Base-by-base conservation (phyloP, 495 filamentous ascomycete genomes). In the Penicillium crystallinum region DNA sequence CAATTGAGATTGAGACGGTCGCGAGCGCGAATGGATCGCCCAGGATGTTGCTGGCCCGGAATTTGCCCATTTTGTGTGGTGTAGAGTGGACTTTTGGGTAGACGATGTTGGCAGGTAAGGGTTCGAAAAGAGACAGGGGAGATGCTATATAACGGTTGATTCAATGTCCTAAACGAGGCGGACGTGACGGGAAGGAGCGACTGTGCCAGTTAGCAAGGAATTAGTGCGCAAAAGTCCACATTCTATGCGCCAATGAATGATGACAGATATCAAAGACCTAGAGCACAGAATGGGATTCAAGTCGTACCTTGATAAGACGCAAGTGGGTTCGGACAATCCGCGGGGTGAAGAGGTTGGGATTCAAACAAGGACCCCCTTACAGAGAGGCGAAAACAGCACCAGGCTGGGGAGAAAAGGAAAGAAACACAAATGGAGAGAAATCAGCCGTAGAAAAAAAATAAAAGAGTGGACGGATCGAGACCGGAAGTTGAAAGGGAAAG, bases 21-120 rank as follows among this genome's bases (percentile, higher is more conserved):
- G 91, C 90, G 35, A 97, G 81, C 44, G 93, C 91, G 73, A 99
- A 97, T 2, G 95, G 95, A 73, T 97, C 92, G 59, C 93, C 93
- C 42, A 97, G 75, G 47, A 97, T 89, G 69, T 96, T 91, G 61
- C 88, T 90, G 66, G 90, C 71, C 56, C 81, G 86, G 60, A 95
- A 84, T 61, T 81, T 82, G 56, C 65, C 81, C 76, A 72, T 77
- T 59, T 41, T 72, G 31, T 29, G 49, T 29, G 12, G 34, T 36
- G 33, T 17, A 22, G 12, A 15, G 15, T 44, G 30, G 45, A 11
- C 5, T 42, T 42, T 11, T 37, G 2, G 19, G 37, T 10, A 31
- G 29, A 27, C 14, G 39, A 29, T 27, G 9, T 17, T 29, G 36
- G 15, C 18, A 41, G 25, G 37, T 25, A 34, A 40, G 7, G 8